Conservation (phyloP, 2,329 filamentous ascomycete genomes). For the Fusarium nematophilum region DNA sequence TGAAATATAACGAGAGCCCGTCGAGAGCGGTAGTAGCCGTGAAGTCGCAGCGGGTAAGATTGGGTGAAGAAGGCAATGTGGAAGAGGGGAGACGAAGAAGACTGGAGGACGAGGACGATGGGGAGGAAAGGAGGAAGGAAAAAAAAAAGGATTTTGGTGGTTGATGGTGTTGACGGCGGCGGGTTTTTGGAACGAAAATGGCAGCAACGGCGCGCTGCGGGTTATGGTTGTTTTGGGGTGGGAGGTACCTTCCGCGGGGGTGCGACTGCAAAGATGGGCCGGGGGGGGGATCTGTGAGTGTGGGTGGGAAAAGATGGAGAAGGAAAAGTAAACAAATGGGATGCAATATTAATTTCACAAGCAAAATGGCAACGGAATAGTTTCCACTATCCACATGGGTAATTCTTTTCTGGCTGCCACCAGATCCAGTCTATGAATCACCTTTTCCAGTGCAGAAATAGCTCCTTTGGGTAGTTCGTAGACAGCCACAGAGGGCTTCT, state of each 20-base stretch:
- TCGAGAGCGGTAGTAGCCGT: conserved; percentile 21
- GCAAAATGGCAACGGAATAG: conserved; percentile 10
- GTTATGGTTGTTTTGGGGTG: conserved; percentile 1
- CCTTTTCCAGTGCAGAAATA: background rate
- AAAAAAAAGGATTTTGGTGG: conserved; percentile 29
- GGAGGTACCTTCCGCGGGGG: conserved; percentile 18
- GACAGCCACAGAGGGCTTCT: background rate
- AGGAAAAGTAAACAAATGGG: conserved; percentile 43
- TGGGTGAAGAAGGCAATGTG: conserved; percentile 4
- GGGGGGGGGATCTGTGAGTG: too few relatives aligned
- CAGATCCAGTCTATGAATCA: background rate
- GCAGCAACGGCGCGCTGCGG: conserved; percentile 21
- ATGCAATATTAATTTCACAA: conserved; percentile 10
- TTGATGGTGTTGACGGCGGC: conserved; percentile 33
- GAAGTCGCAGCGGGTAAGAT: conserved; percentile 4
- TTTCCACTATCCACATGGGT: conserved; percentile 3
- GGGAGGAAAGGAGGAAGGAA: conserved; percentile 5
- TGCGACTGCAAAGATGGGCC: too few relatives aligned
- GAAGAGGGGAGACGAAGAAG: conserved; percentile 12
- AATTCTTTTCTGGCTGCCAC: background rate
- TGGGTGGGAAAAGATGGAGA: conserved; percentile 16
- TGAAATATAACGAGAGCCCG: conserved; percentile 5
- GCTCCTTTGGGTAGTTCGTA: conserved; percentile 3
- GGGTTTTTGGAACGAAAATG: conserved; percentile 19
- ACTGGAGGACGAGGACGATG: conserved; percentile 8